Evolutionary conservation across 73 alveolate genomes (phyloP), one percentile per base, ranked within the genome.

Genomic region (Tetrahymena malaccensis): DNA sequence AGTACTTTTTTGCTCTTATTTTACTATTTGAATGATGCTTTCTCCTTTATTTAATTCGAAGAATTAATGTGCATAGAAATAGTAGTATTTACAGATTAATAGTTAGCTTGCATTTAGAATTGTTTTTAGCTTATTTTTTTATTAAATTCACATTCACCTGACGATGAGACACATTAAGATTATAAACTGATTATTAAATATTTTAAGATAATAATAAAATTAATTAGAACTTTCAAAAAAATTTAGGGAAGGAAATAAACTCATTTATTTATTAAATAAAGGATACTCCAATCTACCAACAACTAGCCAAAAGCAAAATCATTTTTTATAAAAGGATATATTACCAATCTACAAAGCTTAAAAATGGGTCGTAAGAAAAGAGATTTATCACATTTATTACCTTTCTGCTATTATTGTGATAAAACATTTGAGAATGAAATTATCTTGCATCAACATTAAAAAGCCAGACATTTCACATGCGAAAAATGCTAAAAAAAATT

Each of bases 341-440:
- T 11, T 4, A 40, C 0, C 27, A 50, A 50, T 50, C 27, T 50
- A 19, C 6, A 70, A 70, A 12, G 4, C 4, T 17, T 1, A 13
- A 97, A 97, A 97, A 98, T 99, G 99, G 99, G 99, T 17, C 96
- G 99, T 85, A 99, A 99, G 97, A 98, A 98, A 96, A 97, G 99
- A 94, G 99, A 98, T 94, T 96, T 98, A 43, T 97, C 98, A 85
- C 97, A 98, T 83, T 94, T 99, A 96, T 97, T 99, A 96, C 99
- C 99, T 33, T 99, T 99, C 97, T 99, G 99, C 96, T 99, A 98
- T 96, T 99, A 99, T 95, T 99, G 99, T 96, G 99, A 99, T 94
- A 98, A 99, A 95, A 99, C 99, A 96, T 99, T 99, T 96, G 99
- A 98, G 93, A 98, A 98, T 96, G 99, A 98, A 93, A 96, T 98